Percentiles rank a stretch among this genome's conserved stretches.
Conservation (phyloP, 208 protist species). For the Jaenimonas drosophilae region DNA sequence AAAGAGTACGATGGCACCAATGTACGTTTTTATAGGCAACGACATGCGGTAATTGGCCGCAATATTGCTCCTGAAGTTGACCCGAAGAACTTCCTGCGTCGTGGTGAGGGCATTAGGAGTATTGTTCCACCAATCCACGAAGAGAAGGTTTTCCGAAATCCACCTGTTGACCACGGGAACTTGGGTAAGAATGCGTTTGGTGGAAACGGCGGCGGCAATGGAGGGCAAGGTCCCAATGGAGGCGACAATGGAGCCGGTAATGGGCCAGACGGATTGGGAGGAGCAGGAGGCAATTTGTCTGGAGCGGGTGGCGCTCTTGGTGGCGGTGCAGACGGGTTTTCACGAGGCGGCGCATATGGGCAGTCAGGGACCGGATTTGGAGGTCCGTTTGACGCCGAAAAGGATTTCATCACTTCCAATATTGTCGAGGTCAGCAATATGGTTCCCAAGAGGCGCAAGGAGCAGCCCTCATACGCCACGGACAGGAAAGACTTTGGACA, state of each 20-base stretch:
- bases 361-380: background rate
- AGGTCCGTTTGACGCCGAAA: slow-evolving; percentile 27
- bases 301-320: background rate
- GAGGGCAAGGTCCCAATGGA: background rate
- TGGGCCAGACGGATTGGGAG: background rate
- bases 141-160: slow-evolving; percentile 63
- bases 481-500: slow-evolving; percentile 76
- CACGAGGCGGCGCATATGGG: background rate
- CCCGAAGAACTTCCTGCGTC: slow-evolving; percentile 63
- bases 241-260: slow-evolving; percentile 1
- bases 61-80: slow-evolving; percentile 59
- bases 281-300: background rate
- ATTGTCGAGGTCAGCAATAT: slow-evolving; percentile 89
- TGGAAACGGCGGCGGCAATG: background rate
- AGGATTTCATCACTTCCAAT: slow-evolving; percentile 90
- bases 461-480: slow-evolving; percentile 51
- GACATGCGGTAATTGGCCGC: slow-evolving; percentile 67
- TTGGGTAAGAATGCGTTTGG: slow-evolving; percentile 6
- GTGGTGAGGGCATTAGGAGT: slow-evolving; percentile 46
- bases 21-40: slow-evolving; percentile 70
- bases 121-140: slow-evolving; percentile 47
- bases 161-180: slow-evolving; percentile 21
- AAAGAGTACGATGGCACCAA: slow-evolving; percentile 83
- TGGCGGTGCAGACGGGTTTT: background rate
- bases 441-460: slow-evolving; percentile 62